Evolutionary conservation across 2,329 filamentous ascomycete genomes (phyloP).

Genomic region (Diaporthe caulivora): DNA sequence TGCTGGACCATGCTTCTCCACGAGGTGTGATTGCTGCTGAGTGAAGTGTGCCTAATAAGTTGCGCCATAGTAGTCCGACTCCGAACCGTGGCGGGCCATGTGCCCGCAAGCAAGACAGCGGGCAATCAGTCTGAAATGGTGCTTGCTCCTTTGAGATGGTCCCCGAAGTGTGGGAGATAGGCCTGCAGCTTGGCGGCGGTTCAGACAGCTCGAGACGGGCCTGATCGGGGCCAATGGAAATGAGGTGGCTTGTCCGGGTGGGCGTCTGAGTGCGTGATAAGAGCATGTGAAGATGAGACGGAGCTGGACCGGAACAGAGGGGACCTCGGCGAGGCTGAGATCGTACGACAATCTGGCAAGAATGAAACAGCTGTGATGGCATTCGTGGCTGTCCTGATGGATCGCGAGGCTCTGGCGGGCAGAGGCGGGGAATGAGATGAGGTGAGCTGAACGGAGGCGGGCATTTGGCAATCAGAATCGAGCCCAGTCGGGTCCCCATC

Average conservation of each 20-base stretch:
- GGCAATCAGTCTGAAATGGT: neutral
- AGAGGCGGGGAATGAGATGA: neutral
- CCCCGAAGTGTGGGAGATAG: conserved; percentile 23
- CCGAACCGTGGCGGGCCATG: neutral
- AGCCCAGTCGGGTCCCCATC: conserved; percentile 18
- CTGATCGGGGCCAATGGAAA: conserved; percentile 30
- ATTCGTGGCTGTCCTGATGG: neutral
- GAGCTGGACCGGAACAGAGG: neutral
- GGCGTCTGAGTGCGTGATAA: neutral
- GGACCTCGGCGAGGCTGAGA: conserved; percentile 11
- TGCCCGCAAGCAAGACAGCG: neutral
- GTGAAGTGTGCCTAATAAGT: neutral
- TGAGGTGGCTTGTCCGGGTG: conserved; percentile 1
- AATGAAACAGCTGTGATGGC: neutral
- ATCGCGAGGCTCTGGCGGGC: neutral
- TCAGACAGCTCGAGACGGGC: neutral
- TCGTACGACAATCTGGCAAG: conserved; percentile 26
- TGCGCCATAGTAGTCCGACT: neutral
- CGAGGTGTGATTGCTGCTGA: conserved; percentile 7
- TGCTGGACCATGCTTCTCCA: neutral
- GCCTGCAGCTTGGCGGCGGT: neutral
- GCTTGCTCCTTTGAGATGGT: conserved; percentile 25
- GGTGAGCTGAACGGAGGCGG: neutral
- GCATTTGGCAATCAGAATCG: conserved; percentile 7
- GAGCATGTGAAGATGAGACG: conserved; percentile 14